These are phyloP conservation scores for Tricholoma furcatifolium DNA, from an alignment of 768 basidiomycete species.

Conservation along the genomic window DNA sequence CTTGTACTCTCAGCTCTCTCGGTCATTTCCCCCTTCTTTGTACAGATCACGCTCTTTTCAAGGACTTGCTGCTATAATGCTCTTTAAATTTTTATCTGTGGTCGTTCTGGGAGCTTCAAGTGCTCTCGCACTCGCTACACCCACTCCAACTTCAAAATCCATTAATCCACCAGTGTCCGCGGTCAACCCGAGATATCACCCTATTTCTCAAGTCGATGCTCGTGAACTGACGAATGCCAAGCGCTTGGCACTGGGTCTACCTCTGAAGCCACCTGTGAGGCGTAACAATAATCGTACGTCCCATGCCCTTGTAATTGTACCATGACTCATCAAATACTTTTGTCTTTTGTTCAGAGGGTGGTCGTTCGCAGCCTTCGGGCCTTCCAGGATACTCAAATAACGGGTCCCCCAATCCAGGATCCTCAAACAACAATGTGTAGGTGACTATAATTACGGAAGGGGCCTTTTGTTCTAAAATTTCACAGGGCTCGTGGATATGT, in stretches of 20 bases:
- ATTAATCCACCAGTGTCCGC: slow-evolving; percentile 7
- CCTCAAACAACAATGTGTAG: not conserved
- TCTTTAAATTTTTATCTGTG: slow-evolving; percentile 4
- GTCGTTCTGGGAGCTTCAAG: slow-evolving; percentile 3
- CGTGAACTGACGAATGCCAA: slow-evolving; percentile 11
- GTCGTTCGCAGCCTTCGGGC: slow-evolving; percentile 1
- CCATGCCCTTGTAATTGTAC: not conserved
- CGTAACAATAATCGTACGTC: not conserved
- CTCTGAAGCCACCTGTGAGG: slow-evolving; percentile 6
- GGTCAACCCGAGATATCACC: not conserved
- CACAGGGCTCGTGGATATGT: slow-evolving; percentile 3
- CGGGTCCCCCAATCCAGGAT: too few relatives aligned
- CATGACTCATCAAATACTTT: not conserved
- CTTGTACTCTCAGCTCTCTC: not conserved
- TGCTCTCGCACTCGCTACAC: slow-evolving; percentile 3
- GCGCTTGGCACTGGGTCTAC: slow-evolving; percentile 8
- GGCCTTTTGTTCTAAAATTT: not conserved
- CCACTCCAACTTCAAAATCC: slow-evolving; percentile 1
- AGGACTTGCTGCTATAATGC: not conserved
- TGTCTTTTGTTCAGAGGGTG: not conserved
- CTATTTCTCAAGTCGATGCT: slow-evolving; percentile 6
- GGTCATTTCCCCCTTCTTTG: not conserved
- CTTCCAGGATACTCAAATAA: too few relatives aligned
- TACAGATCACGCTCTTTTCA: not conserved
- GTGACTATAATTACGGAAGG: too few relatives aligned